Conservation (phyloP, 2,329 filamentous ascomycete genomes). For the Colletotrichum sp. region DNA sequence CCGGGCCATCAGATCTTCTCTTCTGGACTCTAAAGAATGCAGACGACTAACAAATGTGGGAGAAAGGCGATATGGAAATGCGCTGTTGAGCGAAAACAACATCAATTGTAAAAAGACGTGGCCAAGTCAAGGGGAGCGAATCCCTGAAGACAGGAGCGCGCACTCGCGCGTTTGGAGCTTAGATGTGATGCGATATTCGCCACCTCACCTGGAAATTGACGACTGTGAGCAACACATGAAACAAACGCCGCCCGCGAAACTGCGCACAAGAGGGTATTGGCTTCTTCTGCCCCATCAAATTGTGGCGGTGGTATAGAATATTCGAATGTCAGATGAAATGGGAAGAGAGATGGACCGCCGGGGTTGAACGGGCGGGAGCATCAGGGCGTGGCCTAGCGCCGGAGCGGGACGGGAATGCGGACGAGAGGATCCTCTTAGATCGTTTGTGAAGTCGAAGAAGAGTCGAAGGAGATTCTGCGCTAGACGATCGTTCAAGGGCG, state of each 20-base stretch:
- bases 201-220: neutral
- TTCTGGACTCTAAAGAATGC: neutral
- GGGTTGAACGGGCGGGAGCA: neutral
- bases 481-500: neutral
- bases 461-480: neutral
- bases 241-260: neutral
- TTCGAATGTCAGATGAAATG: neutral
- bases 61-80: neutral
- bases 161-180: neutral
- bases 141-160: neutral
- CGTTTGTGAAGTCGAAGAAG: neutral
- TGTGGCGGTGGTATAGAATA: neutral
- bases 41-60: neutral
- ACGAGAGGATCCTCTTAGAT: neutral
- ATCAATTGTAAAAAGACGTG: neutral
- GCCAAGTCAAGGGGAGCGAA: neutral
- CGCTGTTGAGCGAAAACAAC: neutral
- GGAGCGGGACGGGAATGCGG: neutral
- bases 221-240: neutral
- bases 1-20: neutral
- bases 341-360: neutral
- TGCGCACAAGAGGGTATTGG: neutral
- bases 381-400: neutral
- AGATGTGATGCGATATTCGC: neutral
- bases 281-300: neutral